These are phyloP conservation scores for Penicillium sp. DNA, from an alignment of 2,329 filamentous ascomycete genomes.

Conservation along the genomic window DNA sequence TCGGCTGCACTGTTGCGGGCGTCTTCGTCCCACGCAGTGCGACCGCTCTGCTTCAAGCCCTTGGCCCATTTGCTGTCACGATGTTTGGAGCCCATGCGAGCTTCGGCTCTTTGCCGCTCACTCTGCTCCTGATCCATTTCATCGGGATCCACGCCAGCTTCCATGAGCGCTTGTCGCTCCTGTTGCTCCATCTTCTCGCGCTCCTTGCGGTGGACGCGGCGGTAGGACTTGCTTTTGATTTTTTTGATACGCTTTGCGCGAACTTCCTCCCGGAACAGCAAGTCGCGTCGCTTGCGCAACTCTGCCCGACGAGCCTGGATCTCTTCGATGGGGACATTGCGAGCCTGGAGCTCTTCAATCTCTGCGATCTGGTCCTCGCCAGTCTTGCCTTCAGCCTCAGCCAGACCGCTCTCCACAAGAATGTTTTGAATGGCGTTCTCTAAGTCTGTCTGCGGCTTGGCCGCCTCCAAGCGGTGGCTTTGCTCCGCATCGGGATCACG, in stretches of 20 bases:
- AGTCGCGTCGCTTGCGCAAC: constrained; percentile 76
- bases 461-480: constrained; percentile 57
- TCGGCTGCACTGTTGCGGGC: constrained; percentile 76
- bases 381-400: constrained; percentile 59
- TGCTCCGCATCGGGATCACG: constrained; percentile 66
- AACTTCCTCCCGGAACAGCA: constrained; percentile 85
- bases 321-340: constrained; percentile 72
- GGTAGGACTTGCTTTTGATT: constrained; percentile 97
- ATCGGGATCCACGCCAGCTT: constrained; percentile 61
- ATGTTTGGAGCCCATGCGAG: constrained; percentile 82
- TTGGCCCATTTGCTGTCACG: constrained; percentile 92
- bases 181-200: constrained; percentile 60
- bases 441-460: constrained; percentile 73
- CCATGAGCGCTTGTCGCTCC: constrained; percentile 60
- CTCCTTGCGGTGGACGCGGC: constrained; percentile 85
- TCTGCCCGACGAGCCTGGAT: constrained; percentile 72
- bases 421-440: constrained; percentile 86
- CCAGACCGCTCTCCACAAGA: constrained; percentile 82
- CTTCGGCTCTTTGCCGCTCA: constrained; percentile 77
- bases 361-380: constrained; percentile 68
- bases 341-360: constrained; percentile 69
- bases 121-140: constrained; percentile 66
- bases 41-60: constrained; percentile 73
- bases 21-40: constrained; percentile 85
- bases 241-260: constrained; percentile 94